Conservation (phyloP, 2,329 filamentous ascomycete species). For the Escovopsis weberi region DNA sequence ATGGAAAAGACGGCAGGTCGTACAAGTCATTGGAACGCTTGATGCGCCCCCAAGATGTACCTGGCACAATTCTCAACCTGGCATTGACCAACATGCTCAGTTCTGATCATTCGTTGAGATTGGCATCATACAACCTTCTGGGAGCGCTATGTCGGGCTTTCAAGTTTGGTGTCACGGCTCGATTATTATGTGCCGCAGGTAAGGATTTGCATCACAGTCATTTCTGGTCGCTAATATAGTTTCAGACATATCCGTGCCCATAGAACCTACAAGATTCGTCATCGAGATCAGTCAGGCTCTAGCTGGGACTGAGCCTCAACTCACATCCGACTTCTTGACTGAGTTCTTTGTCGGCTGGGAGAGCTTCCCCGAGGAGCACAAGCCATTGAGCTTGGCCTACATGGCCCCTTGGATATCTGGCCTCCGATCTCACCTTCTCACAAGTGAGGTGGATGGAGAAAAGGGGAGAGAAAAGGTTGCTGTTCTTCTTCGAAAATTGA, state of each 20-base stretch:
- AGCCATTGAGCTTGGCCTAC: constrained; percentile 51
- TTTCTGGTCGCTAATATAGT: neutral
- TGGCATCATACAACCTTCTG: constrained; percentile 53
- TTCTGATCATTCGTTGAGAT: constrained; percentile 41
- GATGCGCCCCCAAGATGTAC: constrained; percentile 55
- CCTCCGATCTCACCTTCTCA: constrained; percentile 43
- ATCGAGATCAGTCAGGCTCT: constrained; percentile 50
- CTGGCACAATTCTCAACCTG: constrained; percentile 53
- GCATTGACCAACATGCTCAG: constrained; percentile 53
- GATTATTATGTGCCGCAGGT: constrained; percentile 49
- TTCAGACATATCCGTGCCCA: constrained; percentile 46
- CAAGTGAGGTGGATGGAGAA: constrained; percentile 46
- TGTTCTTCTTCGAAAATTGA: constrained; percentile 48
- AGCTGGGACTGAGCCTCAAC: constrained; percentile 47
- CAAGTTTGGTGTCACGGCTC: constrained; percentile 47
- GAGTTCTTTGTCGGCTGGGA: constrained; percentile 63
- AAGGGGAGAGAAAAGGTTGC: constrained; percentile 52
- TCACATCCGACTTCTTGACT: constrained; percentile 56
- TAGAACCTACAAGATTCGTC: constrained; percentile 49
- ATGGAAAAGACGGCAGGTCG: constrained; percentile 46
- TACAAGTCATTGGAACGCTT: constrained; percentile 50
- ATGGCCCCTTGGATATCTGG: constrained; percentile 56
- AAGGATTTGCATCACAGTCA: constrained; percentile 8
- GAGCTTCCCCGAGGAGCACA: constrained; percentile 52
- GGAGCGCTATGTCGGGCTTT: constrained; percentile 54